phyloP scores from a whole-genome alignment of 371 early-diverging fungal genomes.

The Apophysomyces variabilis region DNA sequence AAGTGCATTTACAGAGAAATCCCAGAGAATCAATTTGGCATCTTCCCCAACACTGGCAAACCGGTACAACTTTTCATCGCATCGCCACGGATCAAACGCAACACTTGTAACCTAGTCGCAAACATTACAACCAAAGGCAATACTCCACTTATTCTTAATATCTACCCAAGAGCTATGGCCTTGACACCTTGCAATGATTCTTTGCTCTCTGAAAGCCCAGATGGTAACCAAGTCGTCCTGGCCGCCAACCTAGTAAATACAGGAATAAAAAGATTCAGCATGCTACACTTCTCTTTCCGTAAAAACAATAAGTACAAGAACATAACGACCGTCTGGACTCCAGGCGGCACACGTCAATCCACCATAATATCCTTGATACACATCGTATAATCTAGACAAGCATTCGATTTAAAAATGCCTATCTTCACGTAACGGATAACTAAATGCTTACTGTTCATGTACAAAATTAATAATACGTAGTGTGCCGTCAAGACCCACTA shows the following conservation, averaged over 20 bases:
- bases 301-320: conserved; percentile 66
- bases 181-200: conserved; percentile 86
- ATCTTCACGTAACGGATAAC: not conserved
- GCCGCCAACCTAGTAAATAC: conserved; percentile 74
- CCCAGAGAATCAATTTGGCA: conserved; percentile 90
- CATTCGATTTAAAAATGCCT: not conserved
- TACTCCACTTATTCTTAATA: not conserved
- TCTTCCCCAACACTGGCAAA: conserved; percentile 95
- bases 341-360: conserved; percentile 87
- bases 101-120: conserved; percentile 69
- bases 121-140: too few species aligned
- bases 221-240: conserved; percentile 96
- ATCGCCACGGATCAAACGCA: conserved; percentile 91
- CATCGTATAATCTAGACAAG: conserved; percentile 62
- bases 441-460: conserved; percentile 55
- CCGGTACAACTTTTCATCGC: conserved; percentile 82
- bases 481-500: conserved; percentile 78
- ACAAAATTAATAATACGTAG: conserved; percentile 79
- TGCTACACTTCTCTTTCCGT: not conserved
- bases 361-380: conserved; percentile 82
- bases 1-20: conserved; percentile 84
- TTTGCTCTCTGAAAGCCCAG: conserved; percentile 81
- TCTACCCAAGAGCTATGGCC: conserved; percentile 94
- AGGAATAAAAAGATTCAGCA: too few species aligned
- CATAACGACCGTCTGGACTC: conserved; percentile 92